Evolutionary conservation across 2,329 filamentous ascomycete species (phyloP), one percentile per base, ranked within the genome.

Genomic region (Tolypocladium nubicola): DNA sequence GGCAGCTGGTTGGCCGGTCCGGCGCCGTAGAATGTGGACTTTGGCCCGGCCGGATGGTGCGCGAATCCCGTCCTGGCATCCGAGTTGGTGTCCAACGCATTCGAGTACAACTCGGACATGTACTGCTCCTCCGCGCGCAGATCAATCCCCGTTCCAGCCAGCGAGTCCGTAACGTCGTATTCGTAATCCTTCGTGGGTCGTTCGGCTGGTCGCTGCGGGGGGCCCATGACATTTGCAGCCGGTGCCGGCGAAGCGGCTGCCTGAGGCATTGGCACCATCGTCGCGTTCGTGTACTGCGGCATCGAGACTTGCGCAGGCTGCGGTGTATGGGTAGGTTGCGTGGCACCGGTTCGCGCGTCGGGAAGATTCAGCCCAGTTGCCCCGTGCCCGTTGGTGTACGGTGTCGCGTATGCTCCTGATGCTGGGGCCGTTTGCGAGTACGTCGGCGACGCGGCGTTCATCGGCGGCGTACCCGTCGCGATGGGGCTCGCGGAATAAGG

Each of bases 101-200:
- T 78, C 50, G 82, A 80, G 67, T 85, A 87, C 57, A 84, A 77
- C 59, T 84, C 85, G 50, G 89, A 86, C 70, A 94, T 79, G 62
- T 85, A 89, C 64, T 91, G 89, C 67, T 95, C 90, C 70, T 96
- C 92, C 62, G 90, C 90, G 58, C 87, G 85, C 52, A 96, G 73
- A 74, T 96, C 89, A 61, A 97, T 90, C 54, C 90, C 91, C 19
- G 90, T 93, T 21, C 88, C 89, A 21, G 87, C 86, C 56, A 96
- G 73, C 54, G 91, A 88, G 73, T 97, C 92, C 62, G 87, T 89
- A 52, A 92, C 81, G 65, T 96, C 90, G 64, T 92, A 84, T 58
- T 82, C 76, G 57, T 79, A 77, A 56, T 80, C 79, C 62, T 85
- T 90, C 14, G 81, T 79, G 49, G 84, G 81, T 62, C 79, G 78